Percentiles rank a stretch among this genome's conserved stretches.
These are phyloP conservation scores for Gracilaria gracilis DNA, from an alignment of 23 red algal genomes.

Conservation along the genomic window DNA sequence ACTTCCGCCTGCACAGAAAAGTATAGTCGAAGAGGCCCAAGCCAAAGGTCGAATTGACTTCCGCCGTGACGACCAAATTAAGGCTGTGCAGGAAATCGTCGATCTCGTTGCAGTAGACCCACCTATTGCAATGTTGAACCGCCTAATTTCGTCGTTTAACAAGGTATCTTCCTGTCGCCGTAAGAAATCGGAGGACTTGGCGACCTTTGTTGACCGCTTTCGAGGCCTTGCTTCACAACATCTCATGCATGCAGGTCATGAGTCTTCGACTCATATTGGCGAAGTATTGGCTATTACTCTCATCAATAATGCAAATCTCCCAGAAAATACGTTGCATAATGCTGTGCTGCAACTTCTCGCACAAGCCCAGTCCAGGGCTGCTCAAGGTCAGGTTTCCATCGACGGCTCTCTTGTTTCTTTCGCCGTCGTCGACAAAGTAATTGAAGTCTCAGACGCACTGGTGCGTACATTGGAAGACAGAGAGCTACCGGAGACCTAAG, in stretches of 20 bases:
- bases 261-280: neutral
- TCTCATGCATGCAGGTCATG: neutral
- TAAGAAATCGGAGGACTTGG: no score
- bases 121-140: no score
- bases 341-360: constrained; percentile 3
- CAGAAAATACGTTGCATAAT: no score
- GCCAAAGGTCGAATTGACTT: constrained; percentile 24
- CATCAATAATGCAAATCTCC: no score
- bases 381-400: neutral
- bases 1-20: no score
- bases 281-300: neutral
- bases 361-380: neutral
- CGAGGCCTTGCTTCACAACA: neutral
- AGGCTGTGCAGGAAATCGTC: neutral
- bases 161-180: no score
- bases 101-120: no score
- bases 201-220: neutral
- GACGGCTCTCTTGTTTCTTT: neutral
- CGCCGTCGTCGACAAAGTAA: neutral
- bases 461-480: neutral
- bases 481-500: neutral
- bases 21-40: no score
- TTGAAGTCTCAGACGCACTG: neutral
- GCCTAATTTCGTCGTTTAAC: no score
- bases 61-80: neutral